phyloP scores from a whole-genome alignment of 2,329 filamentous ascomycete species.

The Colletotrichum phormii region DNA sequence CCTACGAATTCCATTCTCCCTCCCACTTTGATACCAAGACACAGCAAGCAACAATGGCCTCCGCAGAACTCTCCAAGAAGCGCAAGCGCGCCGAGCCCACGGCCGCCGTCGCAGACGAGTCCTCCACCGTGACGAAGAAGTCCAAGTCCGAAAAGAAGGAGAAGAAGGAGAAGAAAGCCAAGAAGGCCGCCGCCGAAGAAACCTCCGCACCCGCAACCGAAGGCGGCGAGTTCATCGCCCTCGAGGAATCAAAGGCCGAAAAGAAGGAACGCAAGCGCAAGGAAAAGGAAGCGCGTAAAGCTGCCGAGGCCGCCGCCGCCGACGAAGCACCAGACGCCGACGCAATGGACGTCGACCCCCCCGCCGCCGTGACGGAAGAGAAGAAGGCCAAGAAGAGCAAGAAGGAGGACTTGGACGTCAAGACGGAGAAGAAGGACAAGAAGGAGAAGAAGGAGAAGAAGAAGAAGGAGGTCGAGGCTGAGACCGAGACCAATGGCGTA shows the following conservation, averaged over 20 bases:
- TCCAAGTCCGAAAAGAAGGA: constrained; percentile 41
- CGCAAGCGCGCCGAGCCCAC: constrained; percentile 40
- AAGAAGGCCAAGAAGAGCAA: constrained; percentile 45
- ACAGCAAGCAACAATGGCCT: constrained; percentile 13
- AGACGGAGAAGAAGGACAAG: constrained; percentile 45
- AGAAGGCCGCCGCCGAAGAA: constrained; percentile 5
- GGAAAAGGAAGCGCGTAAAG: constrained; percentile 37
- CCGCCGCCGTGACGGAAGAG: constrained; percentile 11
- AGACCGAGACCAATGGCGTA: constrained; percentile 40
- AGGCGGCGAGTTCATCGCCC: constrained; percentile 28
- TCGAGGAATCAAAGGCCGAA: constrained; percentile 36
- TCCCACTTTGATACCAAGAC: background rate
- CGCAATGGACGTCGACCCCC: constrained; percentile 32
- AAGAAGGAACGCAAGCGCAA: constrained; percentile 47
- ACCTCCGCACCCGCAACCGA: background rate
- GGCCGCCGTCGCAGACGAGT: constrained; percentile 22
- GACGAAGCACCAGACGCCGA: constrained; percentile 16
- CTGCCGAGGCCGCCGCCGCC: constrained; percentile 20
- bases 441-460: constrained; percentile 35
- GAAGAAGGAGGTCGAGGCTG: constrained; percentile 38
- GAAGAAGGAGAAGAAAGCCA: constrained; percentile 38
- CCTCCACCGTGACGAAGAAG: constrained; percentile 39
- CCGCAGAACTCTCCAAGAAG: constrained; percentile 39
- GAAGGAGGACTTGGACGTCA: constrained; percentile 39
- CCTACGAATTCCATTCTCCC: background rate